Percentiles rank a stretch among this genome's conserved stretches.
Evolutionary conservation across 2,329 filamentous ascomycete genomes (phyloP).

Genomic region (Colletotrichum liaoningense): DNA sequence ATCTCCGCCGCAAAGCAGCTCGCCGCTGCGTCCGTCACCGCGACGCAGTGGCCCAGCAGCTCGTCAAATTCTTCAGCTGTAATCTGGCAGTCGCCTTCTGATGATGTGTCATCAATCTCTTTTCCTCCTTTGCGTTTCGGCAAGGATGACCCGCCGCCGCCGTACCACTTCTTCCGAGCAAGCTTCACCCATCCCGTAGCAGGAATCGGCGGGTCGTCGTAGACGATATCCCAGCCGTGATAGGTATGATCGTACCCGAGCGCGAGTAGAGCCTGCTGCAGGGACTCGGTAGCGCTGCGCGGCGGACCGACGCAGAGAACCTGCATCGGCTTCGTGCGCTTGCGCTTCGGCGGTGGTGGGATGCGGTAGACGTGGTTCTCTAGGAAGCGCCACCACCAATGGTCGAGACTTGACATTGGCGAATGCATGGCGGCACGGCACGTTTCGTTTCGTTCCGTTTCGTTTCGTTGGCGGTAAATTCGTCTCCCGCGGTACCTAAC

Average conservation of each 20-base stretch:
- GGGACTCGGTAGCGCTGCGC: slow-evolving; percentile 48
- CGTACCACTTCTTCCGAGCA: slow-evolving; percentile 43
- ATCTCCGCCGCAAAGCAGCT: slow-evolving; percentile 53
- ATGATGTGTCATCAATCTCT: background rate
- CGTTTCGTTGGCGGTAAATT: background rate
- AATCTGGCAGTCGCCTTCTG: slow-evolving; percentile 21
- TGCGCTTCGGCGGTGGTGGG: slow-evolving; percentile 39
- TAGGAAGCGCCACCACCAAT: slow-evolving; percentile 32
- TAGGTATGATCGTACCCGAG: slow-evolving; percentile 48
- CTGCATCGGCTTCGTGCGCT: slow-evolving; percentile 47
- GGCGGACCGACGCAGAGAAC: slow-evolving; percentile 48
- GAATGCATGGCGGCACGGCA: background rate
- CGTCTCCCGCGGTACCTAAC: background rate
- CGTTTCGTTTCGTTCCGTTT: background rate
- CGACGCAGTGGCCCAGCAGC: slow-evolving; percentile 43
- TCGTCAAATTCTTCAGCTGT: slow-evolving; percentile 41
- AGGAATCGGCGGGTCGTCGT: slow-evolving; percentile 41
- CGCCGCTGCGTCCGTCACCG: slow-evolving; percentile 55
- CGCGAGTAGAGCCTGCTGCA: slow-evolving; percentile 45
- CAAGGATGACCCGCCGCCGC: background rate
- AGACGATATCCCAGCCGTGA: slow-evolving; percentile 48
- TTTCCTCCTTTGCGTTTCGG: background rate
- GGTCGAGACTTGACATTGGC: slow-evolving; percentile 25
- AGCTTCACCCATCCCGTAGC: slow-evolving; percentile 40
- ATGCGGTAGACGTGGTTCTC: slow-evolving; percentile 36